phyloP scores from a whole-genome alignment of 2,329 filamentous ascomycete species.

The Basipetospora chlamydospora region DNA sequence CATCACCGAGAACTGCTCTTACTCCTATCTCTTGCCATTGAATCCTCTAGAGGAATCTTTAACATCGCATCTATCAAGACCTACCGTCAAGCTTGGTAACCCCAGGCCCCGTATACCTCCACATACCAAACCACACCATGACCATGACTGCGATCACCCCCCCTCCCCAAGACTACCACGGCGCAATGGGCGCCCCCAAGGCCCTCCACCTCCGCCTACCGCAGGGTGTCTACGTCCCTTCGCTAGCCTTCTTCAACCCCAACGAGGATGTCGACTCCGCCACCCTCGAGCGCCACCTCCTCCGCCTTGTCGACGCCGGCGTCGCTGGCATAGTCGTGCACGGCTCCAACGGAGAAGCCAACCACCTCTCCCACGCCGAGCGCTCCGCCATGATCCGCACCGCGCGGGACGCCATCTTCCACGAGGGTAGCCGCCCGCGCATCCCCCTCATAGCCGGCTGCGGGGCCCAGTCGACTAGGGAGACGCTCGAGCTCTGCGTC shows the following conservation, averaged over 20 bases:
- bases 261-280: conserved; percentile 52
- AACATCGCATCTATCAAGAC: too few relatives aligned
- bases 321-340: conserved; percentile 66
- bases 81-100: too few relatives aligned
- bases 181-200: conserved; percentile 3
- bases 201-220: conserved; percentile 14
- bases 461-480: conserved; percentile 57
- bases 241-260: conserved; percentile 56
- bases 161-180: background rate
- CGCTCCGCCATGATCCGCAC: conserved; percentile 52
- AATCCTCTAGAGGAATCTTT: too few relatives aligned
- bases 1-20: too few relatives aligned
- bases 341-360: conserved; percentile 72
- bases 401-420: conserved; percentile 54
- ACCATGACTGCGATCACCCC: conserved; percentile 1
- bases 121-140: background rate
- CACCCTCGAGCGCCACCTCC: conserved; percentile 45
- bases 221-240: conserved; percentile 56
- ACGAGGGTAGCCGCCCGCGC: conserved; percentile 39
- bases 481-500: conserved; percentile 55
- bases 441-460: conserved; percentile 66
- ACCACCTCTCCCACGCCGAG: conserved; percentile 59
- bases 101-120: too few relatives aligned
- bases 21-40: too few relatives aligned
- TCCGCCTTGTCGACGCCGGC: conserved; percentile 57